Base-by-base conservation (phyloP, 768 basidiomycete species). In the Arthromyces matolae region DNA sequence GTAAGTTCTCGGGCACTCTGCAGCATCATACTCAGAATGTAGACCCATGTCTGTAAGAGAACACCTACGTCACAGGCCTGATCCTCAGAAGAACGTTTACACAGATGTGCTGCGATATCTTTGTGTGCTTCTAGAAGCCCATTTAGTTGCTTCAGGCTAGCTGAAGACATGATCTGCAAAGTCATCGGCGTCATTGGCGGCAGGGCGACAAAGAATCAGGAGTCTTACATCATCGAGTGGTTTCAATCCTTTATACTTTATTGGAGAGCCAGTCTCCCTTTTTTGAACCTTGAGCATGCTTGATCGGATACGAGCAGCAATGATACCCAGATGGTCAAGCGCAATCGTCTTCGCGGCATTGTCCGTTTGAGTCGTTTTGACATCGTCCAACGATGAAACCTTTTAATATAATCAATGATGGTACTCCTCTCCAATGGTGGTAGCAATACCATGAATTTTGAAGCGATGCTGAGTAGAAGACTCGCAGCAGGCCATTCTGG, bases 401-500 rank as follows among this genome's bases (percentile, higher is more conserved):
- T 95, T 46, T 1, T 39, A 16, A 5, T 14, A 31, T 20, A 5
- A 43, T 13, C 9, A 45, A n/a, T n/a, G n/a, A n/a, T n/a, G n/a
- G n/a, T n/a, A n/a, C n/a, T n/a, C n/a, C n/a, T n/a, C n/a, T n/a
- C n/a, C n/a, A 39, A 16, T 23, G 18, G 19, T 25, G 4, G 8
- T 27, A 22, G 8, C 28, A 32, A 40, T 51, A 92, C 94, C 90
- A 98, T 90, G 55, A 84, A 85, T 61, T 84, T 87, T 53, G 84
- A 87, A 6, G 85, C 80, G 38, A 96, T 85, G 35, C 77, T 80
- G 29, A 98, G 68, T 31, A 96, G 72, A 14, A 96, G 66, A 34
- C 83, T 78, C 2, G 96, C 90, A 8, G 90, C 94, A 5, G 96
- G 96, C 93, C 95, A 99, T 66, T 99, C 96, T 0, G 96, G 94